Base-by-base conservation (phyloP, 1,139 yeast genomes). In the Debaryomyces robertsiae region DNA sequence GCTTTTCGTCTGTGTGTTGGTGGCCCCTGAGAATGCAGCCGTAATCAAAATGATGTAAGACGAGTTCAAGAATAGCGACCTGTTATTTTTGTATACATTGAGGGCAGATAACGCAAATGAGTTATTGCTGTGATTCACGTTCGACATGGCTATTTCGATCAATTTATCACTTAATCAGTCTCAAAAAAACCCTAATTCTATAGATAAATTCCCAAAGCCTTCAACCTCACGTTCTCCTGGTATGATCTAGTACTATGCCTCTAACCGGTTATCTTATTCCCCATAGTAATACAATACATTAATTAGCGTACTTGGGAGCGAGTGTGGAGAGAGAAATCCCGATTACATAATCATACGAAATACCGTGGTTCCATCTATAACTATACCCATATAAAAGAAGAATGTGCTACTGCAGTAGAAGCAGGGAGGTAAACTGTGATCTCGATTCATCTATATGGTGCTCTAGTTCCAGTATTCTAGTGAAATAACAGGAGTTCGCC, bases 1-100 rank as follows among this genome's bases (percentile, higher is more conserved):
- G 7, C 13, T 16, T 27, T 22, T 36, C 15, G 30, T 17, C 11
- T 24, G 25, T 1, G 73, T 61, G 34, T 55, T 60, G 23, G 77
- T 70, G 13, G 75, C 77, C 3, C 75, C 73, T 0, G 74, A 57
- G 46, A 73, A 72, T 2, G 77, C 77, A 3, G 76, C 71, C 0
- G 75, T 70, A 31, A 75, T 60, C 30, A 75, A 61, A 25, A 75
- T 57, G 36, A 75, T 63, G 50, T 77, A 79, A 1, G 79, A 73
- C 3, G 77, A 62, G 47, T 77, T 72, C 39, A 79, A 60, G 6
- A 81, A 66, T 23, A 71, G 53, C 23, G 76, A 69, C 48, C 81
- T 61, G 55, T 77, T 76, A 40, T 70, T 61, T 54, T 68, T 63
- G 49, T 73, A 73, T 23, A 70, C 65, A 41, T 62, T 61, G 40